These are phyloP conservation scores for Verticillium klebahnii DNA, from an alignment of 2,329 filamentous ascomycete genomes.

Conservation along the genomic window DNA sequence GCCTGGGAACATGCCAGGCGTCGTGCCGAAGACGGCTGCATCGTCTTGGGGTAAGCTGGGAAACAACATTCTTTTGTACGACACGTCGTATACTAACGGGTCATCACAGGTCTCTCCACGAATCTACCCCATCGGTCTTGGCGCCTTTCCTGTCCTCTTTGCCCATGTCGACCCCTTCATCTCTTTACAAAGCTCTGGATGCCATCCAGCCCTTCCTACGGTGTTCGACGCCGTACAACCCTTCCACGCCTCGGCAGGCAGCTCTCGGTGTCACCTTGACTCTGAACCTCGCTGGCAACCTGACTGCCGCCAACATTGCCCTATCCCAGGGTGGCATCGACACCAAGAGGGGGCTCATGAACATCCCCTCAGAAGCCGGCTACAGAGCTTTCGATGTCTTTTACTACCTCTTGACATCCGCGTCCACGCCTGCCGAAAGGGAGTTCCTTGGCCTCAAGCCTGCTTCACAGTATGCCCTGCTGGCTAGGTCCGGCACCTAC, in stretches of 20 bases:
- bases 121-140: slow-evolving; percentile 80
- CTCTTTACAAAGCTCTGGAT: slow-evolving; percentile 73
- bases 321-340: slow-evolving; percentile 87
- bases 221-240: slow-evolving; percentile 84
- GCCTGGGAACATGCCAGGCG: slow-evolving; percentile 96
- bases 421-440: slow-evolving; percentile 80
- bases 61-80: not conserved
- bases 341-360: slow-evolving; percentile 72
- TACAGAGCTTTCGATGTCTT: slow-evolving; percentile 96
- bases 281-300: slow-evolving; percentile 72
- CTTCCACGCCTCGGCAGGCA: slow-evolving; percentile 74
- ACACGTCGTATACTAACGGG: not conserved
- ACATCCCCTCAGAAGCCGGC: slow-evolving; percentile 73
- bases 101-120: slow-evolving; percentile 71
- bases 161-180: slow-evolving; percentile 71
- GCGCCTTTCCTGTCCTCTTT: slow-evolving; percentile 76
- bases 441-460: slow-evolving; percentile 81
- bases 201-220: slow-evolving; percentile 82
- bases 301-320: slow-evolving; percentile 70
- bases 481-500: slow-evolving; percentile 82
- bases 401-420: slow-evolving; percentile 92
- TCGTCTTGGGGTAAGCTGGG: slow-evolving; percentile 71
- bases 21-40: slow-evolving; percentile 90
- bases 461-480: slow-evolving; percentile 70
- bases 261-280: slow-evolving; percentile 78